Evolutionary conservation across 495 filamentous ascomycete genomes (phyloP).

Genomic region (Penicillium lagena): DNA sequence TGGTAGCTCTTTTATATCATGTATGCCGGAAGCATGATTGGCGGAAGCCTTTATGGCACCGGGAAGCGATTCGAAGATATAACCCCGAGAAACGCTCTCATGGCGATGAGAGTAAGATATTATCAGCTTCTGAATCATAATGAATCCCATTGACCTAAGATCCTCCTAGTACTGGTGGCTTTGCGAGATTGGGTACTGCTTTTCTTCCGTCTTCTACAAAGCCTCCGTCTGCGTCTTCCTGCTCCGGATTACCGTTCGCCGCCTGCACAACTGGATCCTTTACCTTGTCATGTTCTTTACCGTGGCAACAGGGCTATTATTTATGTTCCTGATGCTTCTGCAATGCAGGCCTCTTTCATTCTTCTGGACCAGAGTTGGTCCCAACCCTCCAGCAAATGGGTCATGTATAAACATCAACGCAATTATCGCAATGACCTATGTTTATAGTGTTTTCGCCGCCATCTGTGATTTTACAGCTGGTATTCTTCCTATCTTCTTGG

Average conservation of each 20-base stretch:
- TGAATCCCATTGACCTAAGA: not conserved
- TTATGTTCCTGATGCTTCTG: conserved; percentile 35
- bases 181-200: conserved; percentile 36
- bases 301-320: conserved; percentile 25
- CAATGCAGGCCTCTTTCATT: conserved; percentile 37
- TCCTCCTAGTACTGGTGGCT: conserved; percentile 34
- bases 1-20: conserved; percentile 25
- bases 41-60: conserved; percentile 30
- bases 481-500: conserved; percentile 32
- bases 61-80: conserved; percentile 23
- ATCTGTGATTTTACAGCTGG: conserved; percentile 39
- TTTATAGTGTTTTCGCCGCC: conserved; percentile 36
- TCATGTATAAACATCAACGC: conserved; percentile 32
- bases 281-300: conserved; percentile 33
- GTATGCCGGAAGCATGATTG: conserved; percentile 36
- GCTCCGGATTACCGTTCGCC: conserved; percentile 36
- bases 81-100: conserved; percentile 18
- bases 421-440: conserved; percentile 33
- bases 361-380: conserved; percentile 28
- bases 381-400: conserved; percentile 23
- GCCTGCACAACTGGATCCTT: conserved; percentile 28
- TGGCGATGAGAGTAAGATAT: conserved; percentile 29
- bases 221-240: conserved; percentile 41
- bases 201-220: conserved; percentile 35
- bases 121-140: not conserved